Base-by-base conservation (phyloP, 78 protist species). In the Paratrimastix pyriformis region DNA sequence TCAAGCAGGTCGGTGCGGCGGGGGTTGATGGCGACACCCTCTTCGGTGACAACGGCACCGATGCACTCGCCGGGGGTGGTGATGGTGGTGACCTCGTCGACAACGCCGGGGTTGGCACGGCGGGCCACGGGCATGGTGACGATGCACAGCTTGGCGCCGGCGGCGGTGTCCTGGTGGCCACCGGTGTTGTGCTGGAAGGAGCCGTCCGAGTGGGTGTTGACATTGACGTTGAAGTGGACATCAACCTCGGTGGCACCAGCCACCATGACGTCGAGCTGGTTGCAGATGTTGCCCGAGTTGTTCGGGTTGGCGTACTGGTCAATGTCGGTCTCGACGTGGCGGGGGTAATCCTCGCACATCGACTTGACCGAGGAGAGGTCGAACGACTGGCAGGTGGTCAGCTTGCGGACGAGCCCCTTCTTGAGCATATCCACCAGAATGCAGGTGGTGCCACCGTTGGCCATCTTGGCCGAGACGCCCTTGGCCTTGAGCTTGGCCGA, bases 51-150 rank as follows among this genome's bases (percentile, higher is more conserved):
- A 72, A 72, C 6, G 43, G 6, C 76, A 72, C 33, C 76, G 33
- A 72, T 57, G 33, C 76, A 72, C 33, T 72, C 76, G 43, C 76
- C 76, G 3, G 76, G 76, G 59, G 76, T 72, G 32, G 76, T 72
- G 65, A 13, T 7, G 59, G 60, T 32, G 11, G 76, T 72, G 21
- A 72, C 76, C 33, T 57, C 35, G 18, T 50, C 69, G 33, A 13
- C 4, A 6, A 72, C 33, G 33, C 13, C 33, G 39, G 76, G 76
- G 65, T 72, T 72, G 32, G 3, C 7, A n/a, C 65, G 39, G n/a
- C 76, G 59, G 32, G 59, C 38, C 18, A 45, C 33, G 33, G 76
- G 76, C 18, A 15, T n/a, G 40, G 59, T 43, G 35, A 72, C 43
- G 65, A 72, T 72, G 46, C 59, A n/a, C 29, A 72, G 59, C 59